These are phyloP conservation scores for Aspergillus heteromorphus DNA, from an alignment of 495 filamentous ascomycete genomes.

Conservation along the genomic window DNA sequence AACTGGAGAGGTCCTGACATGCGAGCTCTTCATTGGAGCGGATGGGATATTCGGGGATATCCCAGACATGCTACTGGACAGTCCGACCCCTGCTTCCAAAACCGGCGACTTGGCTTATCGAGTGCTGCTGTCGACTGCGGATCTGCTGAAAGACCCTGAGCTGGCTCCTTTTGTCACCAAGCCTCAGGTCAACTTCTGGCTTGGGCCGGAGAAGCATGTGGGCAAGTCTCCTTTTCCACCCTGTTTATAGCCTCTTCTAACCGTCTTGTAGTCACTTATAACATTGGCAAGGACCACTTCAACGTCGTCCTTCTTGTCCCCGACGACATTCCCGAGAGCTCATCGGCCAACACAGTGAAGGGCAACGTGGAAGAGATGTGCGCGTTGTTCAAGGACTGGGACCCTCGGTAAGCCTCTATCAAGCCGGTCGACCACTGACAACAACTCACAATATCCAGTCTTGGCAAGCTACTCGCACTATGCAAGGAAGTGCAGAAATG, in stretches of 20 bases:
- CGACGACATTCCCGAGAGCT: conserved; percentile 55
- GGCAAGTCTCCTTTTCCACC: conserved; percentile 14
- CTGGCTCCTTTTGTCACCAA: conserved; percentile 44
- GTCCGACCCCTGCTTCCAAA: conserved; percentile 38
- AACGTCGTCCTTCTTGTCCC: conserved; percentile 65
- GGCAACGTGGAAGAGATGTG: conserved; percentile 64
- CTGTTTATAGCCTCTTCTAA: neutral
- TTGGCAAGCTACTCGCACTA: conserved; percentile 26
- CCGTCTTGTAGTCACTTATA: conserved; percentile 54
- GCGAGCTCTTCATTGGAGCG: conserved; percentile 52
- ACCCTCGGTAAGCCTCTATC: conserved; percentile 33
- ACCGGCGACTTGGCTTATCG: conserved; percentile 67
- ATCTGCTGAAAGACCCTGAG: conserved; percentile 38
- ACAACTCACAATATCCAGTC: conserved; percentile 4
- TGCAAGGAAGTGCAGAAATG: conserved; percentile 55
- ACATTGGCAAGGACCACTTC: conserved; percentile 51
- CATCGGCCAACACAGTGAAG: conserved; percentile 31
- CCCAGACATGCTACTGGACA: conserved; percentile 31
- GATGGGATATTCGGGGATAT: conserved; percentile 47
- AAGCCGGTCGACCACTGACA: neutral
- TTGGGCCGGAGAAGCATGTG: conserved; percentile 56
- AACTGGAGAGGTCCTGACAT: conserved; percentile 18
- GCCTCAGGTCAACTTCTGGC: conserved; percentile 62
- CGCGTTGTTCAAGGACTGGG: conserved; percentile 53
- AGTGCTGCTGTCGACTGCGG: conserved; percentile 46